These are phyloP conservation scores for Fragilaria radians DNA, from an alignment of 108 stramenopile genomes.

Conservation along the genomic window DNA sequence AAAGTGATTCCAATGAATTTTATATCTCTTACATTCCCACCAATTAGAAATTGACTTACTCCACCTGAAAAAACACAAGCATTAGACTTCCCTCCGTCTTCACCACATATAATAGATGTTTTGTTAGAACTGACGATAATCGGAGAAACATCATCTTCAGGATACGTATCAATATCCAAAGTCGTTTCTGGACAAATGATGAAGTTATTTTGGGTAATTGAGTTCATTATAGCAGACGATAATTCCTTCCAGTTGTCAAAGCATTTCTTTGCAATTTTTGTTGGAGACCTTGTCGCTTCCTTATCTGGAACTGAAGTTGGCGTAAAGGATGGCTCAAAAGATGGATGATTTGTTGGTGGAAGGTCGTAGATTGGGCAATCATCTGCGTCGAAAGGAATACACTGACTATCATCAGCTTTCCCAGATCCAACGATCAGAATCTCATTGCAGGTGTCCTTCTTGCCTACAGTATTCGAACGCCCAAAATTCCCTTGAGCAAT, in stretches of 20 bases:
- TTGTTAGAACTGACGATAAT: background rate
- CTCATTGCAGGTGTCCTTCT: background rate
- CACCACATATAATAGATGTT: constrained; percentile 5
- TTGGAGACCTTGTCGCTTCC: background rate
- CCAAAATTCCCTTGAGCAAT: background rate
- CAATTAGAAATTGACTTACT: background rate
- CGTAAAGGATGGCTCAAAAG: background rate
- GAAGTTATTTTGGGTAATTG: background rate
- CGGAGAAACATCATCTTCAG: background rate
- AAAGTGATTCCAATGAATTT: constrained; percentile 1
- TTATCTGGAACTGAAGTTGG: background rate
- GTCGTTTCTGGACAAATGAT: background rate
- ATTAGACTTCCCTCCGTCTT: background rate
- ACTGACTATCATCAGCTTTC: background rate
- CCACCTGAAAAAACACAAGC: constrained; percentile 6
- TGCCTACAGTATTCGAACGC: background rate
- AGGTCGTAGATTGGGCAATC: background rate
- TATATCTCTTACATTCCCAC: background rate
- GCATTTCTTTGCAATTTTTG: background rate
- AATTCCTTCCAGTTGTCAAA: constrained; percentile 3
- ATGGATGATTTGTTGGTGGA: background rate
- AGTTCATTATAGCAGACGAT: background rate
- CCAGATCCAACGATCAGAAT: background rate
- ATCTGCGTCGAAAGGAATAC: background rate
- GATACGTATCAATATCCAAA: constrained; percentile 1